A percentile compares a stretch with the other conserved stretches of the same genome.
Evolutionary conservation across 2,329 filamentous ascomycete species (phyloP).

Genomic region (Ascocoryne sarcoides): DNA sequence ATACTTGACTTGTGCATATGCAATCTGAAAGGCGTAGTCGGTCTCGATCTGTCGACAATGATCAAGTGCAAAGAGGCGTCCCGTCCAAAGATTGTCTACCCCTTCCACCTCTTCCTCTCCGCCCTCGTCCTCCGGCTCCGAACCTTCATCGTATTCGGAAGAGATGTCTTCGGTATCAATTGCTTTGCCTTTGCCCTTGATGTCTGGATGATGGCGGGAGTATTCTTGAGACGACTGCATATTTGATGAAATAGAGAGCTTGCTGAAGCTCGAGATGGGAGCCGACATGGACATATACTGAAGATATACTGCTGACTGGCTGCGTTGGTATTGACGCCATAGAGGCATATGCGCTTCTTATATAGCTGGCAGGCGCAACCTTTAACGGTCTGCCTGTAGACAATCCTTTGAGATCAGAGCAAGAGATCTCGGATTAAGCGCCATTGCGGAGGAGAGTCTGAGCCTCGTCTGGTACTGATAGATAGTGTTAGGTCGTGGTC

Average conservation of each 20-base stretch:
- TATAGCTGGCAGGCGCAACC: constrained; percentile 15
- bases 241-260: constrained; percentile 22
- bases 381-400: constrained; percentile 17
- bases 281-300: constrained; percentile 25
- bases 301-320: constrained; percentile 5
- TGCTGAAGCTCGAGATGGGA: constrained; percentile 23
- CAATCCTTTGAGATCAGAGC: constrained; percentile 15
- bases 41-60: constrained; percentile 19
- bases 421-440: constrained; percentile 4
- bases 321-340: constrained; percentile 13
- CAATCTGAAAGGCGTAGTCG: constrained; percentile 25
- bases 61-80: constrained; percentile 17
- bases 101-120: constrained; percentile 5
- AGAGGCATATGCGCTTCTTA: constrained; percentile 14
- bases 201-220: constrained; percentile 3
- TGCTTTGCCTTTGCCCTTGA: constrained; percentile 18
- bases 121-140: neutral
- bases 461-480: constrained; percentile 4
- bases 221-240: constrained; percentile 21
- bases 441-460: constrained; percentile 1
- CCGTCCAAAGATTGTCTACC: neutral
- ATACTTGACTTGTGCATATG: constrained; percentile 19
- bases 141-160: constrained; percentile 8
- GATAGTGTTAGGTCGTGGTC: neutral
- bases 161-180: neutral